These are phyloP conservation scores for Lithohypha guttulata DNA, from an alignment of 2,329 filamentous ascomycete genomes.

Conservation along the genomic window DNA sequence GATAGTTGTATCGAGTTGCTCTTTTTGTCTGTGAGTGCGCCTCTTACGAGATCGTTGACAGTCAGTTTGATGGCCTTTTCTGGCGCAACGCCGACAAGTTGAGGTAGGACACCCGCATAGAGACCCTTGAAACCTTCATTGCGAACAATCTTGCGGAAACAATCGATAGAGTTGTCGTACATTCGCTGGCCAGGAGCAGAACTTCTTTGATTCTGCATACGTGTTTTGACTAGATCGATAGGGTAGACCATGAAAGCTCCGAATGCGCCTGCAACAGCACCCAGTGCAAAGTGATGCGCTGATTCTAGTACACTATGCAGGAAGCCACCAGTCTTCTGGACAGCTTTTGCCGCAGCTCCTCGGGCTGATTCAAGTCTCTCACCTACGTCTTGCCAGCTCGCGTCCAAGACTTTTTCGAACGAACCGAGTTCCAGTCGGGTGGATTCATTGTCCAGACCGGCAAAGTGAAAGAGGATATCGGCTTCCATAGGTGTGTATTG, in stretches of 20 bases:
- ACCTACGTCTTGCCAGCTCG: conserved; percentile 68
- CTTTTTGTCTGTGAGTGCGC: conserved; percentile 61
- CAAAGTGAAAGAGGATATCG: conserved; percentile 97
- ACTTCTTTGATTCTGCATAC: conserved; percentile 92
- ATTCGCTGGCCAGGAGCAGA: conserved; percentile 71
- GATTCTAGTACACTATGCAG: conserved; percentile 62
- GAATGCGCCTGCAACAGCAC: conserved; percentile 85
- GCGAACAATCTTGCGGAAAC: conserved; percentile 79
- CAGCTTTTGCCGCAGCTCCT: conserved; percentile 41
- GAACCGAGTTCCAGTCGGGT: conserved; percentile 71
- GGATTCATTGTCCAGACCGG: conserved; percentile 78
- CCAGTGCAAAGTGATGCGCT: conserved; percentile 79
- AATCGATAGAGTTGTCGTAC: conserved; percentile 97
- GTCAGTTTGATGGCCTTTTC: conserved; percentile 99
- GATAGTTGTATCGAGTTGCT: conserved; percentile 59
- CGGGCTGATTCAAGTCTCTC: conserved; percentile 35
- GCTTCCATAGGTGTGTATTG: conserved; percentile 98
- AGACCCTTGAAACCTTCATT: conserved; percentile 85
- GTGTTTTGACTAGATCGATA: conserved; percentile 95
- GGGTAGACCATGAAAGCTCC: conserved; percentile 99
- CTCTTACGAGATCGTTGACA: conserved; percentile 85
- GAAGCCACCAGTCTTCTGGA: conserved; percentile 46
- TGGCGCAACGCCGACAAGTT: conserved; percentile 94
- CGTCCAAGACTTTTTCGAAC: conserved; percentile 90
- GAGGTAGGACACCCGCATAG: conserved; percentile 89